These are phyloP conservation scores for Umbilicaria muhlenbergii DNA, from an alignment of 495 filamentous ascomycete genomes.

Conservation along the genomic window DNA sequence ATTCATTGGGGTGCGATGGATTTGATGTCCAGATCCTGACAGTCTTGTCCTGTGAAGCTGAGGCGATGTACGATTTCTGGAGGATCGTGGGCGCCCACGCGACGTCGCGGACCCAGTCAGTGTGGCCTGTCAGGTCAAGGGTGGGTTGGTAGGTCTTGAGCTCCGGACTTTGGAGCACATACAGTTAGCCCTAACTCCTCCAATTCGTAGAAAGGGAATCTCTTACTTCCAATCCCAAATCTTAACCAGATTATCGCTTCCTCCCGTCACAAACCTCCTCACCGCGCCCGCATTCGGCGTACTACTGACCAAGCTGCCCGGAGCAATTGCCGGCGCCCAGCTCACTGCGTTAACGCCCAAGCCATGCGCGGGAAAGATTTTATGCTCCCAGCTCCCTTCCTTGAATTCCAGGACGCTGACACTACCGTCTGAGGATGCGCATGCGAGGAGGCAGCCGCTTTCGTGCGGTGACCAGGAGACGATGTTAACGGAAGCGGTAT, in stretches of 20 bases:
- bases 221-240: slow-evolving; percentile 61
- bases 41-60: slow-evolving; percentile 87
- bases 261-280: slow-evolving; percentile 81
- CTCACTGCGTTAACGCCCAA: slow-evolving; percentile 88
- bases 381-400: slow-evolving; percentile 74
- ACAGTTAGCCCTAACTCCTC: background rate
- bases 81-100: slow-evolving; percentile 91
- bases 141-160: slow-evolving; percentile 38
- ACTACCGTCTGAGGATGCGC: slow-evolving; percentile 82
- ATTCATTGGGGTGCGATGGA: slow-evolving; percentile 43
- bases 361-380: slow-evolving; percentile 81
- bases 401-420: slow-evolving; percentile 91
- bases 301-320: slow-evolving; percentile 64
- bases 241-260: slow-evolving; percentile 82
- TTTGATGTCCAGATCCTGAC: slow-evolving; percentile 91
- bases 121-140: slow-evolving; percentile 53
- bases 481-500: slow-evolving; percentile 91
- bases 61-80: slow-evolving; percentile 89
- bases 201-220: background rate
- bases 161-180: slow-evolving; percentile 25
- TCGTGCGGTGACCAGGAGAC: slow-evolving; percentile 96
- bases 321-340: slow-evolving; percentile 74
- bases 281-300: slow-evolving; percentile 41
- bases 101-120: slow-evolving; percentile 96
- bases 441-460: slow-evolving; percentile 83